Conservation (phyloP, 1,139 yeast species). For the Yamadazyma dendronema region DNA sequence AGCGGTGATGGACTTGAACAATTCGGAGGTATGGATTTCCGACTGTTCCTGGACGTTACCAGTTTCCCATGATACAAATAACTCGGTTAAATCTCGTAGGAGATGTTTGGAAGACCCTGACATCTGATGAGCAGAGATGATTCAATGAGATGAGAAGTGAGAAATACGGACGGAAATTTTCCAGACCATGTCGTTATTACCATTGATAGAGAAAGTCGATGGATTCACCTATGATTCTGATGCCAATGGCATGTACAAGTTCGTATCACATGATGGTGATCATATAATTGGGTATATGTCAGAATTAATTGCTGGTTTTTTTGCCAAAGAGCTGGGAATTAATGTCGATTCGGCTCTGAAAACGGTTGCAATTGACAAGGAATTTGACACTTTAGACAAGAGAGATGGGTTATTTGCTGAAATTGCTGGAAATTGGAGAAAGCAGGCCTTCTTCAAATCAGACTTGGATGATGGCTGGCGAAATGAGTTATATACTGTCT, state of each 20-base stretch:
- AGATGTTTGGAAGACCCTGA: constrained; percentile 36
- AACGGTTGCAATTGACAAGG: constrained; percentile 35
- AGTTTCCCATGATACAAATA: constrained; percentile 30
- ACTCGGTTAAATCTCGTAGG: constrained; percentile 27
- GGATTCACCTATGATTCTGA: constrained; percentile 41
- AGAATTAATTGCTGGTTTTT: constrained; percentile 40
- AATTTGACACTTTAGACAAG: constrained; percentile 43
- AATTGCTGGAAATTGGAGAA: constrained; percentile 46
- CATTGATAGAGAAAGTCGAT: constrained; percentile 44
- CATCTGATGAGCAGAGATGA: constrained; percentile 3
- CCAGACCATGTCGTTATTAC: constrained; percentile 3
- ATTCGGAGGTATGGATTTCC: constrained; percentile 11
- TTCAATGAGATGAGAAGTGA: constrained; percentile 2
- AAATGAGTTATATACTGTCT: constrained; percentile 74
- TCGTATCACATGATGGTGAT: constrained; percentile 51
- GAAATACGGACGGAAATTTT: too few species aligned
- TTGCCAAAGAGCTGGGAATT: constrained; percentile 32
- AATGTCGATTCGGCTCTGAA: constrained; percentile 26
- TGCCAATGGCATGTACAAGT: constrained; percentile 26
- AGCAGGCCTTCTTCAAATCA: constrained; percentile 34
- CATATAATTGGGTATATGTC: constrained; percentile 53
- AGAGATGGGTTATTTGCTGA: constrained; percentile 45
- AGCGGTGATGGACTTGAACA: constrained; percentile 13
- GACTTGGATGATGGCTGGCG: constrained; percentile 74
- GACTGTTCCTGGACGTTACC: constrained; percentile 12